Evolutionary conservation across 495 filamentous ascomycete genomes (phyloP), one percentile per base, ranked within the genome.

Genomic region (Aspergillus bridgeri): DNA sequence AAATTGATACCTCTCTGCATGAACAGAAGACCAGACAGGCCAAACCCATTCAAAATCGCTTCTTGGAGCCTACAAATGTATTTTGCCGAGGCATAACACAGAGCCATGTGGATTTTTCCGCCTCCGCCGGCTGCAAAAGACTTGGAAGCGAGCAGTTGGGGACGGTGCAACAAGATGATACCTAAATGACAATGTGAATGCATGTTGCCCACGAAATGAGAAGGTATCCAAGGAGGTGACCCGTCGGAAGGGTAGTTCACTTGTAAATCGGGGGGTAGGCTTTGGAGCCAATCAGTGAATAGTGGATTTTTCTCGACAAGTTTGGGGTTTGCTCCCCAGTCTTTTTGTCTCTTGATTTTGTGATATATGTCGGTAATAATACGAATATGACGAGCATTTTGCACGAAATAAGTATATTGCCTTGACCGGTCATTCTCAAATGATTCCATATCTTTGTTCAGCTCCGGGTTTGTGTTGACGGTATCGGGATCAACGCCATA

Each of bases 1-100:
- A 96, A 97, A 75, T 91, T 96, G 64, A 97, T 90, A 38, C 94
- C 94, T 60, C 94, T 81, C 67, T 91, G 86, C 94, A 98, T 98
- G 78, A 87, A 95, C 57, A 92, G 80, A 2, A 98, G 77, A 1
- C 94, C 95, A 47, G 83, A 80, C 47, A 96, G 72, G 1, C 92
- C 91, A 69, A 88, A 96, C 1, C 83, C 79, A 53, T 86, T 77
- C 48, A 95, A 65, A 57, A 98, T 86, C 11, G 85, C 88, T 74
- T 98, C 94, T 67, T 96, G 90, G n/a, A 98, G 71, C 59, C 90
- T 84, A 74, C 94, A 96, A 22, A 98, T 83, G 59, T 80, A 84
- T 73, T 95, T 96, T 50, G 95, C 92, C 9, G 93, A 89, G 42
- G 84, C 82, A 65, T 94, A 93, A 63, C 90, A 96, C 38, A 93